Percentiles rank a stretch among this genome's conserved stretches.
phyloP scores from a whole-genome alignment of 352 stramenopile species.

The Pythium aphanidermatum region DNA sequence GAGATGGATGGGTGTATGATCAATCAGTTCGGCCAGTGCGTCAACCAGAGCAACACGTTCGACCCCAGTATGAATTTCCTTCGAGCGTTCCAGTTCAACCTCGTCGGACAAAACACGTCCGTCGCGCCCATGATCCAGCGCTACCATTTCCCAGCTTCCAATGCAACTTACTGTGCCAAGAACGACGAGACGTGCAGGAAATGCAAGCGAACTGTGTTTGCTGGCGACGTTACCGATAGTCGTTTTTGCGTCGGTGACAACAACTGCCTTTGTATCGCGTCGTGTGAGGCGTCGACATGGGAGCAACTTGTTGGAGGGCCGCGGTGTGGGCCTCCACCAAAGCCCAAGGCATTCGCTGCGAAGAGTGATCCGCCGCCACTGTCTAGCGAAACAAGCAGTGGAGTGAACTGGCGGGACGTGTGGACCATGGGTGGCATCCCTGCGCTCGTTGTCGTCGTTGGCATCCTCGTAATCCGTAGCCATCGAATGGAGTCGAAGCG shows the following conservation, averaged over 20 bases:
- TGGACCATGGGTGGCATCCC: conserved; percentile 18
- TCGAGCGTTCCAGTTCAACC: conserved; percentile 8
- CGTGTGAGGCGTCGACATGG: conserved; percentile 35
- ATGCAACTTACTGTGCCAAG: conserved; percentile 6
- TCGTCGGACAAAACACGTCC: background rate
- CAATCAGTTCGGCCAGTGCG: conserved; percentile 16
- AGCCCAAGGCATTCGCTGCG: conserved; percentile 1
- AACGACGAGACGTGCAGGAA: conserved; percentile 1
- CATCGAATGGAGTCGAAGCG: conserved; percentile 5
- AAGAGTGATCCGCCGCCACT: background rate
- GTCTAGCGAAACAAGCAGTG: background rate
- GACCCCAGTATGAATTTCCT: conserved; percentile 12
- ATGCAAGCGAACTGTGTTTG: conserved; percentile 3
- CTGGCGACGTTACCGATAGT: conserved; percentile 4
- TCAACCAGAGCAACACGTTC: conserved; percentile 7
- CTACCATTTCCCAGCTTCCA: conserved; percentile 7
- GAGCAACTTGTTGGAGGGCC: conserved; percentile 27
- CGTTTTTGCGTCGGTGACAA: conserved; percentile 13
- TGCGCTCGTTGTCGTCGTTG: conserved; percentile 11
- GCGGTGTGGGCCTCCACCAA: conserved; percentile 5
- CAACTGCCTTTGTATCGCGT: conserved; percentile 21
- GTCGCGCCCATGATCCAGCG: conserved; percentile 6
- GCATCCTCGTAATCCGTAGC: conserved; percentile 12
- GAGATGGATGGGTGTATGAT: conserved; percentile 16
- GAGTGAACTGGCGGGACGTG: conserved; percentile 9